Conservation (phyloP, 1,284 basidiomycete species). For the Trichosporon ovoides region DNA sequence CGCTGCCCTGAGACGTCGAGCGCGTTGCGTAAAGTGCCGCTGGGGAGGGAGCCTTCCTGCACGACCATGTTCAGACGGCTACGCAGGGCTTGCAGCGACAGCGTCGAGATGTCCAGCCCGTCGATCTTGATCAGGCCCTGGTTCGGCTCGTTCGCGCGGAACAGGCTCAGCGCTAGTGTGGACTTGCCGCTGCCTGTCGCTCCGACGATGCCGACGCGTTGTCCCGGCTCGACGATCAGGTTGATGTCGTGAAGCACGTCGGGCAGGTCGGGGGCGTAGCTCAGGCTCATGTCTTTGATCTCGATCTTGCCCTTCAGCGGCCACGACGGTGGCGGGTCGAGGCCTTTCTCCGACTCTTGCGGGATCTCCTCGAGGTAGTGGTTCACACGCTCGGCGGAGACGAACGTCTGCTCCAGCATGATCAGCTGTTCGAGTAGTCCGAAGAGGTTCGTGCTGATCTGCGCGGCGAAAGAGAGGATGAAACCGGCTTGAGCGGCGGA, state of each 20-base stretch:
- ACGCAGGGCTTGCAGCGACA: slow-evolving; percentile 59
- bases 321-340: slow-evolving; percentile 56
- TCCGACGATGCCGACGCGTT: slow-evolving; percentile 74
- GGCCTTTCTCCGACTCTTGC: slow-evolving; percentile 28
- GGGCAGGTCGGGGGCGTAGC: slow-evolving; percentile 67
- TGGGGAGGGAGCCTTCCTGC: slow-evolving; percentile 42
- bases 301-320: slow-evolving; percentile 59
- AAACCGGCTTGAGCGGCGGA: slow-evolving; percentile 49
- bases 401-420: slow-evolving; percentile 39
- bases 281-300: slow-evolving; percentile 60
- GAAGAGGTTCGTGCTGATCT: slow-evolving; percentile 39
- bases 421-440: slow-evolving; percentile 29
- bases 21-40: slow-evolving; percentile 62
- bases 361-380: slow-evolving; percentile 41
- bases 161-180: slow-evolving; percentile 62
- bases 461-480: slow-evolving; percentile 48
- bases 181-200: slow-evolving; percentile 66
- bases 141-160: slow-evolving; percentile 64
- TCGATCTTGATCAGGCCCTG: slow-evolving; percentile 66
- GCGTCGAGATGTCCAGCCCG: slow-evolving; percentile 57
- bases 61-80: slow-evolving; percentile 58
- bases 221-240: slow-evolving; percentile 61
- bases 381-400: slow-evolving; percentile 50
- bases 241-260: slow-evolving; percentile 64
- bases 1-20: slow-evolving; percentile 50